These are phyloP conservation scores for Diaporthe amygdali DNA, from an alignment of 2,329 filamentous ascomycete species.

Conservation along the genomic window DNA sequence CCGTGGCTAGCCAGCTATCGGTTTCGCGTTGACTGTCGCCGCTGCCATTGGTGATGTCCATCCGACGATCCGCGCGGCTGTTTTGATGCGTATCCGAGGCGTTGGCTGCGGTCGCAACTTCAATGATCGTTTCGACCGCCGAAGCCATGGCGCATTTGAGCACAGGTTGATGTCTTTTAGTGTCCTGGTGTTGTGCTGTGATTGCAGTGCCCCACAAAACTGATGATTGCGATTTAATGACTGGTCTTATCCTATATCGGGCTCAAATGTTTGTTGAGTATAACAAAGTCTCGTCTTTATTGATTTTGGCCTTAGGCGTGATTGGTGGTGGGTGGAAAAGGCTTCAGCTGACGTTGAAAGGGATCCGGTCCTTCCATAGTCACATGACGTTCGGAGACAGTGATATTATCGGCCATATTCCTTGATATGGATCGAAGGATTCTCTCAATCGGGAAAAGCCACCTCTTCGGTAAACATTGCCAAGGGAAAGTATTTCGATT, in stretches of 20 bases:
- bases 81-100: background rate
- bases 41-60: background rate
- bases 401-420: background rate
- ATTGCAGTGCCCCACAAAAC: background rate
- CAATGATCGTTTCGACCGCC: background rate
- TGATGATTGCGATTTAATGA: accelerated
- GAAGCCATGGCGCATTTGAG: background rate
- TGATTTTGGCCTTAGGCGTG: background rate
- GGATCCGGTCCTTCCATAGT: background rate
- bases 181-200: background rate
- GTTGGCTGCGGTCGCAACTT: background rate
- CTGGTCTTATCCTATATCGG: no score
- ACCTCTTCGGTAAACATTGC: background rate
- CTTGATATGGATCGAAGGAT: background rate
- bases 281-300: background rate
- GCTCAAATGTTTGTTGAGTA: background rate
- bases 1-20: background rate
- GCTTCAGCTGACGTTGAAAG: background rate
- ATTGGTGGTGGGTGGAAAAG: background rate
- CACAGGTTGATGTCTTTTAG: background rate
- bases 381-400: background rate
- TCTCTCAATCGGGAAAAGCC: background rate
- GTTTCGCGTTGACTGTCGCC: background rate
- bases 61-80: background rate
- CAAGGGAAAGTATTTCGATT: background rate